A percentile compares a stretch with the other conserved stretches of the same genome.
phyloP scores from a whole-genome alignment of 1,284 basidiomycete species.

The Papiliotrema terrestris region DNA sequence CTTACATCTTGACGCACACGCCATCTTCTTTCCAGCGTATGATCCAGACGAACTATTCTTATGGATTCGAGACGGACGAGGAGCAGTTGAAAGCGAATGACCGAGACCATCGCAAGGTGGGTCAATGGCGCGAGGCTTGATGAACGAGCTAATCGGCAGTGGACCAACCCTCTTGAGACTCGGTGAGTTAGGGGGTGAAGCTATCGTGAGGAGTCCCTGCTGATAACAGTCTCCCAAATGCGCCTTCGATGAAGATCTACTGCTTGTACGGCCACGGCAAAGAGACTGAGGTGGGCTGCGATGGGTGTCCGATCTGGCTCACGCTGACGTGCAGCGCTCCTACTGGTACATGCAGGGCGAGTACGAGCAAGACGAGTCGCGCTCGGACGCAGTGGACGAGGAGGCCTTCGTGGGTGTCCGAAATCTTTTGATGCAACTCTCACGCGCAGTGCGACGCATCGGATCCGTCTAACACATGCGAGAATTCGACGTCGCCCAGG shows the following conservation, averaged over 20 bases:
- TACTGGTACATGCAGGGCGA: slow-evolving; percentile 67
- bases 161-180: slow-evolving; percentile 93
- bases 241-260: slow-evolving; percentile 88
- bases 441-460: slow-evolving; percentile 47
- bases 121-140: background rate
- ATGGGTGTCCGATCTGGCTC: background rate
- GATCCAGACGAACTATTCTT: slow-evolving; percentile 87
- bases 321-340: slow-evolving; percentile 36
- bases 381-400: slow-evolving; percentile 52
- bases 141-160: slow-evolving; percentile 54
- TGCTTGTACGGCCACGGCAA: slow-evolving; percentile 96
- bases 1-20: slow-evolving; percentile 82
- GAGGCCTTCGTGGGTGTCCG: slow-evolving; percentile 29
- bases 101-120: slow-evolving; percentile 55
- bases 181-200: slow-evolving; percentile 52
- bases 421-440: background rate
- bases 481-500: slow-evolving; percentile 49
- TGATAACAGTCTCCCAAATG: slow-evolving; percentile 67
- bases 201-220: background rate
- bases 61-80: slow-evolving; percentile 80
- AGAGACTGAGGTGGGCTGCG: slow-evolving; percentile 75
- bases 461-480: slow-evolving; percentile 47
- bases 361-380: slow-evolving; percentile 63
- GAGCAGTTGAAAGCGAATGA: slow-evolving; percentile 63
- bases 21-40: slow-evolving; percentile 83